A percentile compares a stretch with the other conserved stretches of the same genome.
These are phyloP conservation scores for Penicillium sp. DNA, from an alignment of 2,329 filamentous ascomycete species.

Conservation along the genomic window DNA sequence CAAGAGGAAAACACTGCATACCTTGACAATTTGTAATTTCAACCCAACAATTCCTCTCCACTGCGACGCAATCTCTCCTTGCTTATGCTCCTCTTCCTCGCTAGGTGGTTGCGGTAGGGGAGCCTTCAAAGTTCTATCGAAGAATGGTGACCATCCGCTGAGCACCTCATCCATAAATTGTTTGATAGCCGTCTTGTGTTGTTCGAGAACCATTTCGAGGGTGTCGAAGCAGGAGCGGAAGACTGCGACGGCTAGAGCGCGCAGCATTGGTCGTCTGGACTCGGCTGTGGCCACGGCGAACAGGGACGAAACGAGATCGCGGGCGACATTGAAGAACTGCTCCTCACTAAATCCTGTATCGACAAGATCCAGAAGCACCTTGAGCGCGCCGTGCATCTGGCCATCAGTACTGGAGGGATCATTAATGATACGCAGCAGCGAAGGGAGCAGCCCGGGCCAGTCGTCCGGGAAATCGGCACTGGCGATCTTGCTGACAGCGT, in stretches of 20 bases:
- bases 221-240: conserved; percentile 92
- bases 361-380: conserved; percentile 83
- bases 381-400: conserved; percentile 84
- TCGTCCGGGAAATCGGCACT: conserved; percentile 89
- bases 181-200: conserved; percentile 82
- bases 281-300: conserved; percentile 79
- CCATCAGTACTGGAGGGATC: conserved; percentile 67
- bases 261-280: conserved; percentile 69
- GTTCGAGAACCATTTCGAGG: conserved; percentile 93
- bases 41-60: conserved; percentile 83
- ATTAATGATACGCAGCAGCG: conserved; percentile 70
- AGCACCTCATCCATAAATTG: conserved; percentile 85
- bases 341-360: conserved; percentile 92
- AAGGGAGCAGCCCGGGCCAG: conserved; percentile 86
- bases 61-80: conserved; percentile 56
- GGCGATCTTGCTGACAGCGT: conserved; percentile 89
- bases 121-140: conserved; percentile 73
- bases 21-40: conserved; percentile 89
- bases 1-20: conserved; percentile 30
- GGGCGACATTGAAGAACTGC: conserved; percentile 88
- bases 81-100: conserved; percentile 59
- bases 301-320: conserved; percentile 78
- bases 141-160: conserved; percentile 83
- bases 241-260: conserved; percentile 83
- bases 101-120: conserved; percentile 63